Evolutionary conservation across 2,329 filamentous ascomycete species (phyloP).

Genomic region (Lojkania enalia): DNA sequence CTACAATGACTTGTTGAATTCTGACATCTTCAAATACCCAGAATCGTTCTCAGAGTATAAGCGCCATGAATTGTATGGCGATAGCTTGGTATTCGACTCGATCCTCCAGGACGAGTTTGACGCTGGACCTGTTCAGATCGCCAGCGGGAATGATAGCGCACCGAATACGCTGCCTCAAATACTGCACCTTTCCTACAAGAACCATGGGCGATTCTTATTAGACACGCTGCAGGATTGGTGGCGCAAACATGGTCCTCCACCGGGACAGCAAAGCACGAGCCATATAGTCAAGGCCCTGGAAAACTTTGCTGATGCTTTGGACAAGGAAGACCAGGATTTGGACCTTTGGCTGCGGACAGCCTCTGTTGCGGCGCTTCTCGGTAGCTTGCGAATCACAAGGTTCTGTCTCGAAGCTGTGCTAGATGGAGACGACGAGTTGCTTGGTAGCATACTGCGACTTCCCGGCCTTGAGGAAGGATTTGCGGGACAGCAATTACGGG

Average conservation of each 20-base stretch:
- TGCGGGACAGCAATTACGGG: constrained; percentile 40
- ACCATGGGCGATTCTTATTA: constrained; percentile 88
- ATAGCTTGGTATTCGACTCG: constrained; percentile 47
- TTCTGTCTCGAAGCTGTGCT: constrained; percentile 67
- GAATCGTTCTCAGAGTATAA: constrained; percentile 86
- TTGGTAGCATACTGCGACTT: constrained; percentile 58
- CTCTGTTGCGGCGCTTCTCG: constrained; percentile 59
- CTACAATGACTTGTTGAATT: constrained; percentile 82
- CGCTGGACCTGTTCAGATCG: constrained; percentile 48
- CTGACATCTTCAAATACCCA: constrained; percentile 90
- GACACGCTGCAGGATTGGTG: constrained; percentile 66
- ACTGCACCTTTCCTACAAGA: constrained; percentile 92
- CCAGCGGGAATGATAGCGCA: constrained; percentile 69
- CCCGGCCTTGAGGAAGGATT: constrained; percentile 52
- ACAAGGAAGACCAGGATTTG: constrained; percentile 66
- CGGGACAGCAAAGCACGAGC: constrained; percentile 35
- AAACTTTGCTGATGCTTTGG: constrained; percentile 64
- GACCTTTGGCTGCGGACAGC: constrained; percentile 66
- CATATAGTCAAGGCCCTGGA: constrained; percentile 45
- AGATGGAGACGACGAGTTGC: constrained; percentile 62
- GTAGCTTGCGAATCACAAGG: constrained; percentile 61
- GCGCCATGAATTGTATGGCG: constrained; percentile 62
- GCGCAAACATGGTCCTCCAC: constrained; percentile 35
- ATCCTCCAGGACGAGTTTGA: constrained; percentile 46
- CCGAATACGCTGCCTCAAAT: constrained; percentile 85